Percentiles rank a stretch among this genome's conserved stretches.
These are phyloP conservation scores for Pseudogymnoascus sp. DNA, from an alignment of 2,329 filamentous ascomycete species.

Conservation along the genomic window DNA sequence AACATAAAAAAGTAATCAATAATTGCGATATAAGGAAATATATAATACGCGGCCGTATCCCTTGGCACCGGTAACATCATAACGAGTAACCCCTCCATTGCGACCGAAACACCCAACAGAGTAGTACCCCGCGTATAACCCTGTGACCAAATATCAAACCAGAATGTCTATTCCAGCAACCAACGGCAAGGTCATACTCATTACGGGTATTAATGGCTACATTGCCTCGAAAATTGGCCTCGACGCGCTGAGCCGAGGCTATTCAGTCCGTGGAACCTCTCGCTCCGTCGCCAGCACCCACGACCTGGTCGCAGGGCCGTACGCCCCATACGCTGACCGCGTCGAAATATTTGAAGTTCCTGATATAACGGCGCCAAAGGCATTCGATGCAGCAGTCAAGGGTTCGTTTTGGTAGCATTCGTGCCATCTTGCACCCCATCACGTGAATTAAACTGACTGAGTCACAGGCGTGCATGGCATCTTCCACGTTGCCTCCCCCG, in stretches of 20 bases:
- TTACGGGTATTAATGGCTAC: constrained; percentile 31
- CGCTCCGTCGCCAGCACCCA: constrained; percentile 21
- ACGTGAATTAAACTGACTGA: background rate
- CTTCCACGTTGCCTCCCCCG: constrained; percentile 27
- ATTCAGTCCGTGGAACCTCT: constrained; percentile 27
- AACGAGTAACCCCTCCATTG: background rate
- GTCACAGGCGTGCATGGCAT: constrained; percentile 25
- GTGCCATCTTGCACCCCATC: background rate
- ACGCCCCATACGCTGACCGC: constrained; percentile 22
- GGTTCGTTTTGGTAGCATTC: constrained; percentile 14
- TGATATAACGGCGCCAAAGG: constrained; percentile 25
- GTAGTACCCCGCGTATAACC: background rate
- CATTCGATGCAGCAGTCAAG: constrained; percentile 26
- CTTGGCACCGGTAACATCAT: background rate
- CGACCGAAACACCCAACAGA: background rate
- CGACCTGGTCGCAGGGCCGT: constrained; percentile 23
- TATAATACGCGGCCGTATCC: background rate
- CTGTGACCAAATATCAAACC: constrained; percentile 13
- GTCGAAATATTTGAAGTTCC: constrained; percentile 24
- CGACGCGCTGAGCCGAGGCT: constrained; percentile 23
- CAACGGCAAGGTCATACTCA: constrained; percentile 25
- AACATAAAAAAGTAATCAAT: background rate
- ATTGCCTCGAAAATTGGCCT: constrained; percentile 25
- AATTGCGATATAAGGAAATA: background rate
- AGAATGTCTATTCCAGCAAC: constrained; percentile 21